These are phyloP conservation scores for Pichia sp. DNA, from an alignment of 1,139 yeast genomes.

Conservation along the genomic window DNA sequence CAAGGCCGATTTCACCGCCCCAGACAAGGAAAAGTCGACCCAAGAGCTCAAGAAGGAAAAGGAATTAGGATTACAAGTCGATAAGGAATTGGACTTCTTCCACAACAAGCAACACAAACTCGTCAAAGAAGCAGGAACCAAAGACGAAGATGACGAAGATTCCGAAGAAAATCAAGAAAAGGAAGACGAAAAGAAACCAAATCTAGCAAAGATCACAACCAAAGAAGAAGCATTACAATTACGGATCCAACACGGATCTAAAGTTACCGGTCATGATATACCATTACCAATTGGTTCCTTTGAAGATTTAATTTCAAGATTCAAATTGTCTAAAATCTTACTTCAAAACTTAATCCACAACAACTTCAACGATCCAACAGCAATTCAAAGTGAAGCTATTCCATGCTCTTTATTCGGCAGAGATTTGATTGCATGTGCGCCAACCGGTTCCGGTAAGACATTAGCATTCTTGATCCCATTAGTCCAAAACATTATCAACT, in stretches of 20 bases:
- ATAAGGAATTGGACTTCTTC: conserved; percentile 70
- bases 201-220: conserved; percentile 47
- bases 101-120: conserved; percentile 45
- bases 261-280: conserved; percentile 36
- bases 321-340: conserved; percentile 60
- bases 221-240: conserved; percentile 30
- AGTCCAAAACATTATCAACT: conserved; percentile 50
- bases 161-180: conserved; percentile 26
- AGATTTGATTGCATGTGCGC: conserved; percentile 62
- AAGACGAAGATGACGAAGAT: conserved; percentile 28
- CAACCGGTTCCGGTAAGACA: conserved; percentile 98
- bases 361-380: conserved; percentile 82
- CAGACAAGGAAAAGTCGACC: conserved; percentile 32
- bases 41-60: conserved; percentile 36
- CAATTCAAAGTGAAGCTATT: conserved; percentile 77
- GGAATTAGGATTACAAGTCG: conserved; percentile 43
- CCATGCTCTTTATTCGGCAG: conserved; percentile 31
- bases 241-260: conserved; percentile 28
- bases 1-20: conserved; percentile 46
- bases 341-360: conserved; percentile 64
- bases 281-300: conserved; percentile 91
- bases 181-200: conserved; percentile 30
- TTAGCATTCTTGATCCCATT: conserved; percentile 86
- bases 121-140: conserved; percentile 20
- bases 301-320: conserved; percentile 70